Evolutionary conservation across 768 basidiomycete species (phyloP).

Genomic region (Artomyces pyxidatus): DNA sequence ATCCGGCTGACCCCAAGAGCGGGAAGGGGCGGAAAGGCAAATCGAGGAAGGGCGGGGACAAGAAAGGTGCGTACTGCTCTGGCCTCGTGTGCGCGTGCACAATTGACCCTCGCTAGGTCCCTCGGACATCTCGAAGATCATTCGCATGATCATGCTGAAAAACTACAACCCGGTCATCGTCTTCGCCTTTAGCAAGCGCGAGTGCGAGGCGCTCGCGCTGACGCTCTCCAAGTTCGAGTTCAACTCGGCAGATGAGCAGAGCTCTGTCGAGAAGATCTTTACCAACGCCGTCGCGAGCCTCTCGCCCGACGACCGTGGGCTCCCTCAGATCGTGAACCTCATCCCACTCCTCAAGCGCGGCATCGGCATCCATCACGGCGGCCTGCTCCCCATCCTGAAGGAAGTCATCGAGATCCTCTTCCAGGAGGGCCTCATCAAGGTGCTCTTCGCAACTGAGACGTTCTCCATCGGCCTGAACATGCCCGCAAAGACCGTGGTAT

Average conservation of each 20-base stretch:
- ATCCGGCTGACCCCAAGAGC: conserved; percentile 78
- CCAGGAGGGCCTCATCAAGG: conserved; percentile 96
- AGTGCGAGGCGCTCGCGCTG: conserved; percentile 90
- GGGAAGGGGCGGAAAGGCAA: conserved; percentile 92
- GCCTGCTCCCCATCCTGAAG: conserved; percentile 93
- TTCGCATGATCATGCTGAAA: conserved; percentile 97
- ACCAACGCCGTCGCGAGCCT: conserved; percentile 90
- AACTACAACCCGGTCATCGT: conserved; percentile 98
- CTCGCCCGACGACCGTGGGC: conserved; percentile 74
- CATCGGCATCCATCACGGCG: conserved; percentile 97
- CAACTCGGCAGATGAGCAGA: conserved; percentile 88
- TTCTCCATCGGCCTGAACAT: conserved; percentile 98
- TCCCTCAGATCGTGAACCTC: conserved; percentile 90
- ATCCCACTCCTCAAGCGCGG: conserved; percentile 91
- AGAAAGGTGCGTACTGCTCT: conserved; percentile 56
- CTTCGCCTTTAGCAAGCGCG: conserved; percentile 96
- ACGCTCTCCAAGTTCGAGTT: conserved; percentile 94
- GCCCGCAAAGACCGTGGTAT: conserved; percentile 99
- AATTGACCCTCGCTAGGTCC: conserved; percentile 40
- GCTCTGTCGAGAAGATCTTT: conserved; percentile 81
- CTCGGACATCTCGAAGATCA: conserved; percentile 94
- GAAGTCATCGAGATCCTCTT: conserved; percentile 99
- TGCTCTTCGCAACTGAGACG: conserved; percentile 96
- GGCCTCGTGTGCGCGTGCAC: neutral
- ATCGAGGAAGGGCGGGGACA: conserved; percentile 85